A percentile compares a stretch with the other conserved stretches of the same genome.
These are phyloP conservation scores for Phoenix roebelenii DNA, from an alignment of 176 grass and related monocot genomes.

Conservation along the genomic window DNA sequence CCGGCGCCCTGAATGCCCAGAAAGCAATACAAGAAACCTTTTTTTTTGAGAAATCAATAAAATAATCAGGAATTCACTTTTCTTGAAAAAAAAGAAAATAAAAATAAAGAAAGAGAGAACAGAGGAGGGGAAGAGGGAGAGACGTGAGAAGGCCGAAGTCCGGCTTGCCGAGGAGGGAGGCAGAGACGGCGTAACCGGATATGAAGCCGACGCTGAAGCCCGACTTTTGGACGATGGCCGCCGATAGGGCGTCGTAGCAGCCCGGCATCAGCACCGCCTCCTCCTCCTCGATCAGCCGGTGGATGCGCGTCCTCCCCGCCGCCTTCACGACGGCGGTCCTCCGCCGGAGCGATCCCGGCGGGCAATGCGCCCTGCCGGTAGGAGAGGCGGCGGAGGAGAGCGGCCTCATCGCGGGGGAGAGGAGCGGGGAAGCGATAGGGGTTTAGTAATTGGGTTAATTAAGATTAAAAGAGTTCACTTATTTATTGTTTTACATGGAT, in stretches of 20 bases:
- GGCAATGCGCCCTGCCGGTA: neutral
- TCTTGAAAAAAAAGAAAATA: neutral
- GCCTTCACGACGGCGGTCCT: neutral
- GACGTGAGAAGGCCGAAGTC: conserved; percentile 46
- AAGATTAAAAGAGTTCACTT: too few species aligned
- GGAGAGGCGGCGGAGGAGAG: neutral
- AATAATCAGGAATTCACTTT: too few species aligned
- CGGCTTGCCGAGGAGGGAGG: conserved; percentile 30
- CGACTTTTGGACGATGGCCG: conserved; percentile 29
- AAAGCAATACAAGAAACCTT: neutral
- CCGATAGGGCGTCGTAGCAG: conserved; percentile 37
- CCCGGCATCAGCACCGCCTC: conserved; percentile 28
- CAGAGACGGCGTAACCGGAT: conserved; percentile 34
- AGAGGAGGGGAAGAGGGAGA: neutral
- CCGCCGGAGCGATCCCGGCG: neutral
- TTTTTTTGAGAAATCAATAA: neutral
- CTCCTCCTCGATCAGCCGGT: conserved; percentile 29
- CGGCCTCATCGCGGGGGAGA: neutral
- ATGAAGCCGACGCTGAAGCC: conserved; percentile 34
- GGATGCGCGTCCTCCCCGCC: conserved; percentile 14
- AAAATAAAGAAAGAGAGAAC: neutral
- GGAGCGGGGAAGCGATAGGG: too few species aligned
- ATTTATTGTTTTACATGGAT: too few species aligned
- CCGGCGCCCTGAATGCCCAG: conserved; percentile 23
- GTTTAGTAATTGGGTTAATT: too few species aligned